Percentiles rank a stretch among this genome's conserved stretches.
phyloP scores from a whole-genome alignment of 306 rosid genomes.

The Glycine tomentella region DNA sequence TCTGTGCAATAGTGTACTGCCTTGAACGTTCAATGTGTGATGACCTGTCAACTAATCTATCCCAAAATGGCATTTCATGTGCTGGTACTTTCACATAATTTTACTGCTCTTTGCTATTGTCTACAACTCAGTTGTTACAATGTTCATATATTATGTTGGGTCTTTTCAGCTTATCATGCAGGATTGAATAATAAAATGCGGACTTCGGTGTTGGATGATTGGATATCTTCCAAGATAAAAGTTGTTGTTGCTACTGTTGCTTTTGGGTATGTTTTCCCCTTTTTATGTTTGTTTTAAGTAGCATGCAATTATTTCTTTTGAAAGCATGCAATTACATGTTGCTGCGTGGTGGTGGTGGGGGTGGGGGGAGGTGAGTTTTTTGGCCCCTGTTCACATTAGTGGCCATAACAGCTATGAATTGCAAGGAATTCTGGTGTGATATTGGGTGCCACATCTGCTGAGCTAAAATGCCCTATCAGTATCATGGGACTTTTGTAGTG shows the following conservation, averaged over 20 bases:
- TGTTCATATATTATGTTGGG: conserved; percentile 34
- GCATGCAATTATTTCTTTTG: conserved; percentile 11
- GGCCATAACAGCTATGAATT: neutral
- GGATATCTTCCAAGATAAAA: conserved; percentile 90
- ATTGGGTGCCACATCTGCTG: neutral
- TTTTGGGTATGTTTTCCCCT: conserved; percentile 74
- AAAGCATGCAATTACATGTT: neutral
- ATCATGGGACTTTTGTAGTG: neutral
- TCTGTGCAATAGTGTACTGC: conserved; percentile 90
- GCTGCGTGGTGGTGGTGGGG: too few species aligned
- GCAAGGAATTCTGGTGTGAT: neutral
- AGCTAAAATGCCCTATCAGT: conserved; percentile 3
- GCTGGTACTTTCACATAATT: conserved; percentile 70
- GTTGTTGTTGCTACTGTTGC: conserved; percentile 98
- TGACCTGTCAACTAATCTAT: conserved; percentile 79
- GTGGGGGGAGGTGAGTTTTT: neutral
- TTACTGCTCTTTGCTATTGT: conserved; percentile 22
- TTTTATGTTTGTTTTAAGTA: conserved; percentile 25
- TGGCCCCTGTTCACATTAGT: neutral
- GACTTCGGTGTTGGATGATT: conserved; percentile 80
- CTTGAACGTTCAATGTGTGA: conserved; percentile 94
- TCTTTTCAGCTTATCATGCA: conserved; percentile 91
- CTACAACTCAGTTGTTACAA: neutral
- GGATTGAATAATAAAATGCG: conserved; percentile 85
- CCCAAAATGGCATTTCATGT: conserved; percentile 75